These are phyloP conservation scores for Trebouxia sp. DNA, from an alignment of 139 green algal genomes.

Conservation along the genomic window DNA sequence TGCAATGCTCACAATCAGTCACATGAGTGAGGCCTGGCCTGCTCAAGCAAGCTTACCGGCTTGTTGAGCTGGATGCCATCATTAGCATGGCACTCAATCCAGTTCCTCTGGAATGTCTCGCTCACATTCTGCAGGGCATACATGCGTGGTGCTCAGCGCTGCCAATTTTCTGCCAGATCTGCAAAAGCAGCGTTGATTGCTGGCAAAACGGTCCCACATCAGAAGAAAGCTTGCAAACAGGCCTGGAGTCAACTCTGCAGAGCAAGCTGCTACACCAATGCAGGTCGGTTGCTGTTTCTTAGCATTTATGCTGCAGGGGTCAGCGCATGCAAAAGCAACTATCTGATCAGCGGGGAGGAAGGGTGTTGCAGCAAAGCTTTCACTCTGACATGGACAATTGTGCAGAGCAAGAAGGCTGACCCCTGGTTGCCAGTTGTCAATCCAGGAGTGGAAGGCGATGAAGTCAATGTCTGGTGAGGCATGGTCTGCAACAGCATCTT, in stretches of 20 bases:
- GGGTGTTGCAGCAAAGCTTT: too few relatives aligned
- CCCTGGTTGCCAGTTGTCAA: constrained; percentile 21
- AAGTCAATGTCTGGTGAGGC: constrained; percentile 54
- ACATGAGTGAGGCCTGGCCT: too few relatives aligned
- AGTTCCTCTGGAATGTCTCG: constrained; percentile 22
- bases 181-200: too few relatives aligned
- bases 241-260: too few relatives aligned
- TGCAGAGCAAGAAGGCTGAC: neutral
- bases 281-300: too few relatives aligned
- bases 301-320: constrained; percentile 17
- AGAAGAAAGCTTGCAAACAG: too few relatives aligned
- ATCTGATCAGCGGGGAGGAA: neutral
- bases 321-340: neutral
- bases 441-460: constrained; percentile 51
- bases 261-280: too few relatives aligned
- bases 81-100: constrained; percentile 23
- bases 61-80: constrained; percentile 13
- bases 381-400: neutral
- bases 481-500: constrained; percentile 58
- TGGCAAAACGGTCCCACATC: too few relatives aligned
- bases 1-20: too few relatives aligned
- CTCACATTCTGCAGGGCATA: constrained; percentile 25
- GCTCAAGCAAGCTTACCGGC: constrained; percentile 3
- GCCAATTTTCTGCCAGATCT: too few relatives aligned
- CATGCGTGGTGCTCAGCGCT: too few relatives aligned